A percentile compares a stretch with the other conserved stretches of the same genome.
These are phyloP conservation scores for Verticillium klebahnii DNA, from an alignment of 2,329 filamentous ascomycete species.

Conservation along the genomic window DNA sequence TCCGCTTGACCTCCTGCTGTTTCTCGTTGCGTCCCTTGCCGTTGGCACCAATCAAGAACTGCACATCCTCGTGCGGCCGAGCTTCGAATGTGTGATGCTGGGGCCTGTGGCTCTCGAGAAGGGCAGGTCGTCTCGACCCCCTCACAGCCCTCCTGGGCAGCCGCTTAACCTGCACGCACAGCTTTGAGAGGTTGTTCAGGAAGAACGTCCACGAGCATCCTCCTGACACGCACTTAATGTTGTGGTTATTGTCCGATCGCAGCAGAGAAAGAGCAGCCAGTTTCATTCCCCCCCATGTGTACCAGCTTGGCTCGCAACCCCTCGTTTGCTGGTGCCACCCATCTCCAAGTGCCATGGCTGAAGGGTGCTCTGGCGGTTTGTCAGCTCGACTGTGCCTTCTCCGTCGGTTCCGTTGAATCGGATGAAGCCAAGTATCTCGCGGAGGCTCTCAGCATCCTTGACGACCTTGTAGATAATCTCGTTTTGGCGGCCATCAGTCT, in stretches of 20 bases:
- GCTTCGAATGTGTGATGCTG: neutral
- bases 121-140: neutral
- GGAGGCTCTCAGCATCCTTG: neutral
- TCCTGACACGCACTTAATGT: slow-evolving; percentile 18
- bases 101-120: too few species aligned
- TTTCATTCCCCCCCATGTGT: slow-evolving; percentile 24
- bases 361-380: slow-evolving; percentile 21
- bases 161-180: neutral
- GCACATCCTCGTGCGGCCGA: neutral
- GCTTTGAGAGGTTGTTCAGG: slow-evolving; percentile 10
- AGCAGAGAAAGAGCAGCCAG: slow-evolving; percentile 23
- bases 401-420: slow-evolving; percentile 17
- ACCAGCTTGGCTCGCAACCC: slow-evolving; percentile 16
- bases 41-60: neutral
- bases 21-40: neutral
- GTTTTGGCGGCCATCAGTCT: neutral
- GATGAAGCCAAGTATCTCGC: slow-evolving; percentile 23
- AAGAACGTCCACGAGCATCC: slow-evolving; percentile 24
- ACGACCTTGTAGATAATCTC: slow-evolving; percentile 22
- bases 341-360: slow-evolving; percentile 24
- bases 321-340: slow-evolving; percentile 19
- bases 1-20: neutral
- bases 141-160: neutral
- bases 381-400: slow-evolving; percentile 21
- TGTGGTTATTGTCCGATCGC: slow-evolving; percentile 19